phyloP scores from a whole-genome alignment of 352 stramenopile genomes.

The Globisporangium cylindrosporum region DNA sequence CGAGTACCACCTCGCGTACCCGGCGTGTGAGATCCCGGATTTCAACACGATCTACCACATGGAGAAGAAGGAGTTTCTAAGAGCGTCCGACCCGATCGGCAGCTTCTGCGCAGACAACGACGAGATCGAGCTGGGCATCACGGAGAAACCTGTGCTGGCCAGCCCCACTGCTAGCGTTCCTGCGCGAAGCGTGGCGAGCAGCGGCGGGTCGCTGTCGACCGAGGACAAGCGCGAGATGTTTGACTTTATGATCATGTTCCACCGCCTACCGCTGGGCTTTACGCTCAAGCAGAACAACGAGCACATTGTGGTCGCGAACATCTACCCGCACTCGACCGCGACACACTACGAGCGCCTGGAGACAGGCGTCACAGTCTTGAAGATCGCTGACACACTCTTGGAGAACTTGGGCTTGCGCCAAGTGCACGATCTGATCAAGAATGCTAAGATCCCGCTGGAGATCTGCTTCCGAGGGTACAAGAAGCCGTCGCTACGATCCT shows the following conservation, averaged over 20 bases:
- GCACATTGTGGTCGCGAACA: constrained; percentile 77
- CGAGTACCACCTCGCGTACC: constrained; percentile 56
- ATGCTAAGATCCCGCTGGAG: constrained; percentile 60
- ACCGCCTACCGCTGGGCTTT: constrained; percentile 83
- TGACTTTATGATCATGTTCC: constrained; percentile 80
- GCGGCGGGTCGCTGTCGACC: constrained; percentile 17
- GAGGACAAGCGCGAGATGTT: constrained; percentile 31
- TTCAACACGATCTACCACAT: constrained; percentile 74
- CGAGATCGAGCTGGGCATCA: constrained; percentile 62
- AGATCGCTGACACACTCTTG: constrained; percentile 60
- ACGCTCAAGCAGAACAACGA: constrained; percentile 81
- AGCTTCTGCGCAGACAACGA: constrained; percentile 51
- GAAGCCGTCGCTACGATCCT: constrained; percentile 22
- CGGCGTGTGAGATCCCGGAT: constrained; percentile 65
- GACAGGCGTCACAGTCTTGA: constrained; percentile 68
- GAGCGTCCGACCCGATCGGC: constrained; percentile 43
- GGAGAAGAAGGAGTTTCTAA: constrained; percentile 51
- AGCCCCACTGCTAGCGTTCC: neutral
- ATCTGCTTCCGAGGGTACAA: constrained; percentile 60
- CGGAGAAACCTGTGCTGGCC: constrained; percentile 23
- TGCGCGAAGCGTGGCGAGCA: constrained; percentile 25
- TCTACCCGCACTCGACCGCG: constrained; percentile 73
- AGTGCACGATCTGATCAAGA: constrained; percentile 83
- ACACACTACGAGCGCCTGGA: constrained; percentile 73
- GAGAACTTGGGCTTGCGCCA: constrained; percentile 71